Evolutionary conservation across 345 rosid genomes (phyloP).

Genomic region (Linum lewisii): DNA sequence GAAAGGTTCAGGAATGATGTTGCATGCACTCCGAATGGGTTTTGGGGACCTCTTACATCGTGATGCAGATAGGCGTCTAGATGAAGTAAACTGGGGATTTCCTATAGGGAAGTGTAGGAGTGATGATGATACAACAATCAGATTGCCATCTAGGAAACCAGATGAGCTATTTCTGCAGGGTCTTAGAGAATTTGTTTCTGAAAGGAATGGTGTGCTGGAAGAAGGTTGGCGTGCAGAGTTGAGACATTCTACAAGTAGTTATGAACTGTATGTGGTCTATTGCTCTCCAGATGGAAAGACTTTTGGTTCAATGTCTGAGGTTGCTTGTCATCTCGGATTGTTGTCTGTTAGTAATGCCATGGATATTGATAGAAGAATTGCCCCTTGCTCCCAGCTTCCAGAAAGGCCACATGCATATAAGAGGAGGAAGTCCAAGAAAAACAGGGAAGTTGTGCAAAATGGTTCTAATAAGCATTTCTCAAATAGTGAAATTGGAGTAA

Average conservation of each 20-base stretch:
- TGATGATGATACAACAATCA: slow-evolving; percentile 32
- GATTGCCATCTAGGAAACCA: slow-evolving; percentile 49
- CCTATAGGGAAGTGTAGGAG: slow-evolving; percentile 37
- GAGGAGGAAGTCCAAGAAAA: slow-evolving; percentile 55
- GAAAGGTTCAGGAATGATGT: slow-evolving; percentile 34
- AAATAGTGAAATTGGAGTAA: slow-evolving; percentile 28
- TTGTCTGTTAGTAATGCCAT: slow-evolving; percentile 29
- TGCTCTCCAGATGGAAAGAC: slow-evolving; percentile 75
- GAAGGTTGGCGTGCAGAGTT: slow-evolving; percentile 85
- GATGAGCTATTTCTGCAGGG: slow-evolving; percentile 60
- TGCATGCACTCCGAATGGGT: slow-evolving; percentile 28
- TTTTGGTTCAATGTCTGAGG: slow-evolving; percentile 71
- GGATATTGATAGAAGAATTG: slow-evolving; percentile 39
- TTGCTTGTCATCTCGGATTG: slow-evolving; percentile 82
- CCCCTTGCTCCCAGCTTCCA: slow-evolving; percentile 29
- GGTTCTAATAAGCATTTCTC: slow-evolving; percentile 35
- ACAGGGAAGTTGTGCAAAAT: slow-evolving; percentile 35
- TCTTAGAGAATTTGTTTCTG: slow-evolving; percentile 68
- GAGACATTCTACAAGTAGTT: slow-evolving; percentile 36
- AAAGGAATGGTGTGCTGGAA: slow-evolving; percentile 71
- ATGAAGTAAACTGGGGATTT: slow-evolving; percentile 38
- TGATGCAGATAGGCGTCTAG: slow-evolving; percentile 25
- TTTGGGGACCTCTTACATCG: slow-evolving; percentile 38
- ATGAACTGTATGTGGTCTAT: slow-evolving; percentile 49
- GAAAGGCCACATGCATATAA: slow-evolving; percentile 42